Conservation (phyloP, 352 stramenopile genomes). For the Phytophthora boehmeriae region DNA sequence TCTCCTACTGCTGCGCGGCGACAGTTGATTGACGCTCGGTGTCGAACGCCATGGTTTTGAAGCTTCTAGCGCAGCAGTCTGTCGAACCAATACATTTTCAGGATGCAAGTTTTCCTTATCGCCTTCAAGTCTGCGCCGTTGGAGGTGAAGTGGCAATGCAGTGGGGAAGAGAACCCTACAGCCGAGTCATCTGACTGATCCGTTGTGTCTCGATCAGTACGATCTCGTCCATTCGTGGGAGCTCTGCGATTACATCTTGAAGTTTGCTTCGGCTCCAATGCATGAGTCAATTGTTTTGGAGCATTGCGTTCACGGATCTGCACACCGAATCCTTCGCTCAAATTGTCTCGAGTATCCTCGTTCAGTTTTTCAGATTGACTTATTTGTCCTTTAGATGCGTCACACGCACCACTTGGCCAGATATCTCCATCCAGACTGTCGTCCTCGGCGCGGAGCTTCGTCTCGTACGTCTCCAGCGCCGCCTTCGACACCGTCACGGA, state of each 20-base stretch:
- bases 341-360: too few species aligned
- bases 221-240: background rate
- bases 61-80: conserved; percentile 22
- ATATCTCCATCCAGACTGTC: too few species aligned
- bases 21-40: conserved; percentile 12
- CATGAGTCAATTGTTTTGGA: background rate
- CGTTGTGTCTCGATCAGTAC: background rate
- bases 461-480: too few species aligned
- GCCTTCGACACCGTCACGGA: too few species aligned
- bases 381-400: too few species aligned
- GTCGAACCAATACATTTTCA: conserved; percentile 16
- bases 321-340: too few species aligned
- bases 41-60: conserved; percentile 20
- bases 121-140: conserved; percentile 2
- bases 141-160: conserved; percentile 1
- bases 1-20: background rate
- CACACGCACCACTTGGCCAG: too few species aligned
- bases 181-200: conserved; percentile 1
- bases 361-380: too few species aligned
- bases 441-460: background rate
- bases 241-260: background rate
- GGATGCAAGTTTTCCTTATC: conserved; percentile 40
- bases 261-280: background rate
- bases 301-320: background rate
- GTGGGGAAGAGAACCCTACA: too few species aligned